phyloP scores from a whole-genome alignment of 208 protist species.

The Naegleria gruberi region DNA sequence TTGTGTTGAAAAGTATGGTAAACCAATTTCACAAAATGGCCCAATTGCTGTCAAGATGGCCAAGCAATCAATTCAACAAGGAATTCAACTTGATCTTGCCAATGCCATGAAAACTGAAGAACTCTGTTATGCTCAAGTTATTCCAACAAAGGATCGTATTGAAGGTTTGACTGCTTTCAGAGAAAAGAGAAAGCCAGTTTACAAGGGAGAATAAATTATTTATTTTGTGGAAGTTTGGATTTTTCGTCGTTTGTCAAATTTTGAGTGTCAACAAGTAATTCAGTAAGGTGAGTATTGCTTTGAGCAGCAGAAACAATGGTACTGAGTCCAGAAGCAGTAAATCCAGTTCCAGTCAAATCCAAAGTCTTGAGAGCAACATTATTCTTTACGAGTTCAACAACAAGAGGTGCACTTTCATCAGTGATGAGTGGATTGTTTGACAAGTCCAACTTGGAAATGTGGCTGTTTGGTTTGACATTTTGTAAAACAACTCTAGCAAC shows the following conservation, averaged over 20 bases:
- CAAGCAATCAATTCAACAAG: conserved; percentile 64
- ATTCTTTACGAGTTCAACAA: neutral
- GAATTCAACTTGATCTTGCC: conserved; percentile 49
- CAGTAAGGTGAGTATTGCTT: too few relatives aligned
- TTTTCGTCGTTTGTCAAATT: too few relatives aligned
- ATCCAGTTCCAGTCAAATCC: neutral
- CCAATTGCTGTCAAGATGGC: conserved; percentile 70
- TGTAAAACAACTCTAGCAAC: neutral
- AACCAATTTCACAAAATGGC: conserved; percentile 52
- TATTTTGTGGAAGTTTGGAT: neutral
- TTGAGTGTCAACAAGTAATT: too few relatives aligned
- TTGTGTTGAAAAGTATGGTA: conserved; percentile 35
- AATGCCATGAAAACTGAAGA: conserved; percentile 64
- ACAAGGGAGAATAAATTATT: conserved; percentile 62
- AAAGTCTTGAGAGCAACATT: neutral
- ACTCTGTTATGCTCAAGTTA: conserved; percentile 64
- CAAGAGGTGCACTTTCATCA: neutral
- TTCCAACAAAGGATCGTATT: conserved; percentile 69
- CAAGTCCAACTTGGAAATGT: neutral
- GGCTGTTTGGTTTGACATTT: neutral
- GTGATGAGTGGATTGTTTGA: neutral
- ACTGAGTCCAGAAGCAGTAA: neutral
- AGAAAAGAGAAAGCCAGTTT: conserved; percentile 70
- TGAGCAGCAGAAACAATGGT: too few relatives aligned
- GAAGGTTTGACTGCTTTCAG: conserved; percentile 77